A percentile compares a stretch with the other conserved stretches of the same genome.
These are phyloP conservation scores for Phialemonium atrogriseum DNA, from an alignment of 2,329 filamentous ascomycete species.

Conservation along the genomic window DNA sequence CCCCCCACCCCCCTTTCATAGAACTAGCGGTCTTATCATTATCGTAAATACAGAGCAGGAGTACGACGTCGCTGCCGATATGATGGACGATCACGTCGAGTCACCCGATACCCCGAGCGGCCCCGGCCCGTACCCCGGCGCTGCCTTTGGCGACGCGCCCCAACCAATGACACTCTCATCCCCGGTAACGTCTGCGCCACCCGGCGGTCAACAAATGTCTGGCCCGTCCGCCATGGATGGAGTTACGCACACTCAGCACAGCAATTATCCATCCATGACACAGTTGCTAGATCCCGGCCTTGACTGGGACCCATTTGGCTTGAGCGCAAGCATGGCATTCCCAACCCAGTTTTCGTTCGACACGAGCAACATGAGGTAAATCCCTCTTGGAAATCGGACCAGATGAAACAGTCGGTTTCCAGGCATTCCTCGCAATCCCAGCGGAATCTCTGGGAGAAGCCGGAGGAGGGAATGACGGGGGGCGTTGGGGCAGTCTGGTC, in stretches of 20 bases:
- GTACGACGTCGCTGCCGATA: slow-evolving; percentile 83
- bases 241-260: slow-evolving; percentile 43
- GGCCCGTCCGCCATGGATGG: slow-evolving; percentile 20
- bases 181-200: slow-evolving; percentile 22
- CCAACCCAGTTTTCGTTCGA: slow-evolving; percentile 75
- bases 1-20: slow-evolving; percentile 29
- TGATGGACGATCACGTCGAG: slow-evolving; percentile 75
- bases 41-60: slow-evolving; percentile 81
- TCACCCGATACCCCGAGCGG: slow-evolving; percentile 51
- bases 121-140: slow-evolving; percentile 55
- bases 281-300: slow-evolving; percentile 68
- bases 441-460: too few species aligned
- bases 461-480: too few species aligned
- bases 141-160: slow-evolving; percentile 39
- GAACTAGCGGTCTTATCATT: slow-evolving; percentile 60
- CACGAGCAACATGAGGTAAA: slow-evolving; percentile 43
- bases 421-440: too few species aligned
- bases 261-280: slow-evolving; percentile 60
- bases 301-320: slow-evolving; percentile 87
- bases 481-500: too few species aligned
- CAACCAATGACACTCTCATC: slow-evolving; percentile 33
- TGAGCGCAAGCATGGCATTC: slow-evolving; percentile 93
- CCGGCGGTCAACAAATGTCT: slow-evolving; percentile 26
- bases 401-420: neutral
- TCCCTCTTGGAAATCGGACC: neutral